These are phyloP conservation scores for Fonsecaea multimorphosa DNA, from an alignment of 2,329 filamentous ascomycete species.

Conservation along the genomic window DNA sequence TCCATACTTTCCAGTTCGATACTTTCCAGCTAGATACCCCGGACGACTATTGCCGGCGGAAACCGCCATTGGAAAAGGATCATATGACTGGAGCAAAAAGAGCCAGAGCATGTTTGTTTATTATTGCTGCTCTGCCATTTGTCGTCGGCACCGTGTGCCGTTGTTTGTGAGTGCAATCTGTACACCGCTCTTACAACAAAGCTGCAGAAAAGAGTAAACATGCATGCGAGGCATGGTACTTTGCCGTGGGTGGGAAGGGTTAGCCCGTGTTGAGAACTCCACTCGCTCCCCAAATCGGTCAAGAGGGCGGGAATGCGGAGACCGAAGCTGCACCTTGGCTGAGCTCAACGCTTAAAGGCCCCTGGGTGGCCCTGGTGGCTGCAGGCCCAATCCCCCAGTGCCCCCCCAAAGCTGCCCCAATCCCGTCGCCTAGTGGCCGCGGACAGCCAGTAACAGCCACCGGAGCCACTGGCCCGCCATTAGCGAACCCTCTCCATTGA, in stretches of 20 bases:
- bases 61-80: not conserved
- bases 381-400: not conserved
- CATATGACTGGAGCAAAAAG: not conserved
- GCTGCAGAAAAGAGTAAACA: not conserved
- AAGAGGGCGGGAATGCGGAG: constrained; percentile 12
- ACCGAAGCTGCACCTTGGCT: constrained; percentile 14
- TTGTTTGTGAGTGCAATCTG: not conserved
- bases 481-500: constrained; percentile 15
- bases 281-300: constrained; percentile 5
- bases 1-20: not conserved
- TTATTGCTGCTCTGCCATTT: not conserved
- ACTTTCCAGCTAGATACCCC: not conserved
- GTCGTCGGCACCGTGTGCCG: not conserved
- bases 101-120: not conserved
- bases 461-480: constrained; percentile 14
- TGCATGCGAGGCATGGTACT: constrained; percentile 12
- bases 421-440: not conserved
- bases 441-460: not conserved
- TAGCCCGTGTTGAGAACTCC: constrained; percentile 18
- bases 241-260: constrained; percentile 14
- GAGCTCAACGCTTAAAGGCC: constrained; percentile 11
- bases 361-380: not conserved
- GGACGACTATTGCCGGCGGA: not conserved
- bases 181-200: constrained; percentile 10
- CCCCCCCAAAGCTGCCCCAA: not conserved